Conservation (phyloP, 257 asterid species). For the Paraleonurus japonicus region DNA sequence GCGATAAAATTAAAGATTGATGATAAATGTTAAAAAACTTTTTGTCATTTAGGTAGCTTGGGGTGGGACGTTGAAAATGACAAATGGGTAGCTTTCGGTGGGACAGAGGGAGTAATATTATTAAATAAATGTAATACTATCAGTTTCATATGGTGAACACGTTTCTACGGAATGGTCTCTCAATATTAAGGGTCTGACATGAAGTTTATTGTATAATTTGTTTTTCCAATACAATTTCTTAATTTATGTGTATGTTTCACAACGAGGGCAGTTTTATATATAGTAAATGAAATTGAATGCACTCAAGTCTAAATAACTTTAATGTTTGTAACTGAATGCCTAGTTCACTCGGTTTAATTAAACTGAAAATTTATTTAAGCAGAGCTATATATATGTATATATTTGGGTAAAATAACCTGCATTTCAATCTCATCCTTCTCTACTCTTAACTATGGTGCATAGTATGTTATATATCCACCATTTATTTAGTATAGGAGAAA, state of each 20-base stretch:
- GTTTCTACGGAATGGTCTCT: no score
- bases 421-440: not conserved
- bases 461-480: slow-evolving; percentile 20
- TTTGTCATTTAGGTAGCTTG: no score
- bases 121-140: no score
- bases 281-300: not conserved
- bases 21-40: no score
- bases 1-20: no score
- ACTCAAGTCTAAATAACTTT: not conserved
- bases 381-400: no score
- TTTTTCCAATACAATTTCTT: not conserved
- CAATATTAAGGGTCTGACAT: not conserved
- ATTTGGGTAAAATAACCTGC: not conserved
- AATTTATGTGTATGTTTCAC: not conserved
- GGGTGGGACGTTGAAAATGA: no score
- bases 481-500: slow-evolving; percentile 19
- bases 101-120: no score
- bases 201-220: not conserved
- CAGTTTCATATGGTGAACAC: no score
- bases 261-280: not conserved
- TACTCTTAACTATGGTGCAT: slow-evolving; percentile 8
- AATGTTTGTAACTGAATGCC: slow-evolving; percentile 8
- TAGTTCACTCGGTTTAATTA: not conserved
- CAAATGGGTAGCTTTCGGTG: no score
- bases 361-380: not conserved